A percentile compares a stretch with the other conserved stretches of the same genome.
These are phyloP conservation scores for Tephrocybe sp. DNA, from an alignment of 768 basidiomycete genomes.

Conservation along the genomic window DNA sequence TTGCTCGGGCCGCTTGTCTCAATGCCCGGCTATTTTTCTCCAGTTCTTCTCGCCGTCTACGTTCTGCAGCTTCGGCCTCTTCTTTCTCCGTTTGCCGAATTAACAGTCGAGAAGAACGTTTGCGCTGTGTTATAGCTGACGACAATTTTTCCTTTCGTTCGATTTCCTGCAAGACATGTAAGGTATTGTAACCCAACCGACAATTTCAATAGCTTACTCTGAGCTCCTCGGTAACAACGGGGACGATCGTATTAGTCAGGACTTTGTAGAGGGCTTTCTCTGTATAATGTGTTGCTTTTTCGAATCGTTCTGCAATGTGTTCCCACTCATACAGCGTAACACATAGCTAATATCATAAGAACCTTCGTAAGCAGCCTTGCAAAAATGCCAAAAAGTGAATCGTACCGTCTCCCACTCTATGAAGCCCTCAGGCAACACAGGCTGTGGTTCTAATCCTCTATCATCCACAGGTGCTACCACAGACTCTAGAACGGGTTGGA, in stretches of 20 bases:
- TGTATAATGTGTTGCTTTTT: constrained; percentile 70
- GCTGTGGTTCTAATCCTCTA: constrained; percentile 19
- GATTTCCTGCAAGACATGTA: constrained; percentile 44
- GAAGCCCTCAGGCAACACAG: constrained; percentile 47
- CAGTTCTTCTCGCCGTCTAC: constrained; percentile 60
- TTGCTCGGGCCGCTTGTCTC: constrained; percentile 53
- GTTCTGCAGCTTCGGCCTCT: constrained; percentile 59
- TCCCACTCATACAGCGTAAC: constrained; percentile 86
- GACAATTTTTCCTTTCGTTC: constrained; percentile 62
- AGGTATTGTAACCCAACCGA: constrained; percentile 3
- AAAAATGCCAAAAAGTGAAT: neutral
- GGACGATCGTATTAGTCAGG: constrained; percentile 64
- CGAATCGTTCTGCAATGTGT: constrained; percentile 69
- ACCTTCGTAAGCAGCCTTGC: neutral
- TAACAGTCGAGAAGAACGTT: constrained; percentile 88
- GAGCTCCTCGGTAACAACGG: constrained; percentile 64
- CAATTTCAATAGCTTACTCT: constrained; percentile 40
- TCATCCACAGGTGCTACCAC: constrained; percentile 8
- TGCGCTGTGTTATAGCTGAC: constrained; percentile 78
- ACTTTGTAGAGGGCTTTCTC: constrained; percentile 78
- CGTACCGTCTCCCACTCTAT: constrained; percentile 91
- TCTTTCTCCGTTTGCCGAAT: constrained; percentile 78
- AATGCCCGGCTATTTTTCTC: constrained; percentile 65
- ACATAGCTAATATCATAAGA: constrained; percentile 59
- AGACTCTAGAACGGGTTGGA: neutral